Base-by-base conservation (phyloP, 176 grass and related monocot species). In the Panicum miliaceum region DNA sequence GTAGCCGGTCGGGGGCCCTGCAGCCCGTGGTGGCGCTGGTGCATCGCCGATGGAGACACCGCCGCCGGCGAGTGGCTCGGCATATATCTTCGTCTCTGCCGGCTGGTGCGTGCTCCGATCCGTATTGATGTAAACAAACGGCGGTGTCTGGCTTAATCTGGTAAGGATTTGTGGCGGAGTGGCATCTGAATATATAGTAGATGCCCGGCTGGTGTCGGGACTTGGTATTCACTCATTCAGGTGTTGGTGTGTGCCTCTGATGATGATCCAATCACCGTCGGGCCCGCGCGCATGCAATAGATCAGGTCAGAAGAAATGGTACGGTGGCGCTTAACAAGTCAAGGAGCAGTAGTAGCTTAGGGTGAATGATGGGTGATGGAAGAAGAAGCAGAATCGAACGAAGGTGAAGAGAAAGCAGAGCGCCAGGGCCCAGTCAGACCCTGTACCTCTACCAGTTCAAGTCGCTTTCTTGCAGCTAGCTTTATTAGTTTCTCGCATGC, bases 1-100 rank as follows among this genome's bases (percentile, higher is more conserved):
- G 64, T 26, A 1, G 86, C 41, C 76, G 89, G 92, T 22, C 89
- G 89, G 1, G 92, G 75, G 12, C 92, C 86, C 19, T 81, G 79
- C 11, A 84, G 52, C 86, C 26, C 23, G 1, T 43, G 20, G 18
- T 76, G 74, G 12, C 35, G 36, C 6, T 42, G 75, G n/a, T 18
- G 35, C 22, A 42, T 56, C 23, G 46, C 26, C 75, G 27, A 58
- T 23, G n/a, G 7, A 1, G 36, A 0, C 29, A 32, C 29, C 29
- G 29, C 29, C 29, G 29, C 29, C 8, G 40, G 34, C 1, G 26
- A 35, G 6, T 23, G 40, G 67, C 38, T 78, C n/a, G 56, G 14
- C 56, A 62, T 73, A 1, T 32, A 1, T 2, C 1, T 32, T 32
- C 45, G 45, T 47, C 45, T 47, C 45, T 11, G 45, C 11, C 45